Evolutionary conservation across 306 rosid species (phyloP), one percentile per base, ranked within the genome.

Genomic region (Vigna trinervia): DNA sequence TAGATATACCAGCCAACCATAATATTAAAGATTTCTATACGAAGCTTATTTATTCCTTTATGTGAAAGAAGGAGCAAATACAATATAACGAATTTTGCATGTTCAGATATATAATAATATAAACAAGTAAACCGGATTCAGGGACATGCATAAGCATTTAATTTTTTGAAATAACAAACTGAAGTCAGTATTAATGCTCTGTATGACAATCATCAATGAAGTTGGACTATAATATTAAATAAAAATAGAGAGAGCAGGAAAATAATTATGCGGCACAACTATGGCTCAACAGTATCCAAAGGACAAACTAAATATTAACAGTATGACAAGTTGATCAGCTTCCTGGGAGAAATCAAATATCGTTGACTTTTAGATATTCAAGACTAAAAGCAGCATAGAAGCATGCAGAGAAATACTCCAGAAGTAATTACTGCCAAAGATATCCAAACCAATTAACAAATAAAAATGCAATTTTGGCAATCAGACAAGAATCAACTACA

Each of bases 1-100:
- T 63, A 71, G 73, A 72, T 60, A 20, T 36, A 74, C 46, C 36
- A 58, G 54, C 23, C 59, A 67, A 62, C 57, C 22, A 63, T 61
- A 52, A 43, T 62, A 80, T 80, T 38, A 71, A 70, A 36, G 10
- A 54, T 68, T 54, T 17, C 20, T 23, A 14, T 60, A 19, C 59
- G 32, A 12, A 59, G 30, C 72, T 69, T 64, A 12, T 52, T 68
- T 17, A 63, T 20, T 30, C 53, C 53, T 57, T 65, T 69, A 63
- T 58, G 20, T 38, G 45, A 54, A 70, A 39, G 1, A 71, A 45
- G n/a, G 34, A n/a, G 46, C n/a, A 69, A 43, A 52, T 59, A 78
- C 39, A 53, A 63, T 57, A 13, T 57, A 17, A 47, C 20, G 58
- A 74, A 74, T 26, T 22, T 73, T 38, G 61, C 62, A 81, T 12